phyloP scores from a whole-genome alignment of 2,329 filamentous ascomycete genomes.

The Triangularia setosa region DNA sequence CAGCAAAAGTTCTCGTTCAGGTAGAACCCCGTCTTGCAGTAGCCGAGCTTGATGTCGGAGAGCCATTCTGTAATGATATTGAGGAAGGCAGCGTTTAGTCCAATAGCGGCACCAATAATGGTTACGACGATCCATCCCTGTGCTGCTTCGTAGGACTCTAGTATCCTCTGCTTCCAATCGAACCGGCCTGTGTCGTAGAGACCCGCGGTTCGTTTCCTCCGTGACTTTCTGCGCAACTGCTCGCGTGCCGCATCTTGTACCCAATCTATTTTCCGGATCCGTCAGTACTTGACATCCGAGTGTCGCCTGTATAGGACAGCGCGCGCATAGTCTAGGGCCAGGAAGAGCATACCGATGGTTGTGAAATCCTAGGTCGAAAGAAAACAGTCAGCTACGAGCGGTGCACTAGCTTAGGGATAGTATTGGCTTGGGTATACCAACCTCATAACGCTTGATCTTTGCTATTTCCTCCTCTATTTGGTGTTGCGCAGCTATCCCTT shows the following conservation, averaged over 20 bases:
- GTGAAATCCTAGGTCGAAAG: constrained; percentile 69
- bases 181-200: constrained; percentile 66
- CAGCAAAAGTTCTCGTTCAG: constrained; percentile 97
- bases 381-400: neutral
- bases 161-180: constrained; percentile 76
- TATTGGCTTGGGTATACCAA: constrained; percentile 28
- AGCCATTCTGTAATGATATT: constrained; percentile 98
- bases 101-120: constrained; percentile 87
- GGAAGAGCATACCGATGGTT: constrained; percentile 62
- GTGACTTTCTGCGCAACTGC: constrained; percentile 73
- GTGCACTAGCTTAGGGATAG: constrained; percentile 7
- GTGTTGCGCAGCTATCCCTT: constrained; percentile 53
- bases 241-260: constrained; percentile 95
- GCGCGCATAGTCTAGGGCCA: neutral
- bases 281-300: constrained; percentile 32
- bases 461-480: constrained; percentile 92
- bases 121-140: constrained; percentile 98
- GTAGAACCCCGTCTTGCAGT: constrained; percentile 94
- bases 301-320: neutral
- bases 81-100: constrained; percentile 84
- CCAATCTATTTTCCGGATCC: constrained; percentile 63
- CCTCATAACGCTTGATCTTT: constrained; percentile 95
- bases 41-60: constrained; percentile 90
- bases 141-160: constrained; percentile 88
- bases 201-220: constrained; percentile 67